Conservation (phyloP, 441 rosid genomes). For the Raphanus hybrid region DNA sequence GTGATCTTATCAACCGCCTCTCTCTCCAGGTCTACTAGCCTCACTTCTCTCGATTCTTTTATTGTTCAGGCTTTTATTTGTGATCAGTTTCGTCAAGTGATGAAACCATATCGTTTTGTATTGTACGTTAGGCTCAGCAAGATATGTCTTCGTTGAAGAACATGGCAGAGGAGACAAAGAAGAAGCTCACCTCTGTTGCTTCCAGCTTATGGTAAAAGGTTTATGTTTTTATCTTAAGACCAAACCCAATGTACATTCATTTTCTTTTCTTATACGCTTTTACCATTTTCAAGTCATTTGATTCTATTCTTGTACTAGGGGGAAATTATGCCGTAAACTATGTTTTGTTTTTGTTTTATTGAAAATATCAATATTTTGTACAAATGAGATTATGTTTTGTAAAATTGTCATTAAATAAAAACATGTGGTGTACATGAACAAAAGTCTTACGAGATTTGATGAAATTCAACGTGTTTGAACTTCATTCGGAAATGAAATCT, state of each 20-base stretch:
- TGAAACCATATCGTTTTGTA: neutral
- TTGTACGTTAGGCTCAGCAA: slow-evolving; percentile 73
- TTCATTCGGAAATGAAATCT: neutral
- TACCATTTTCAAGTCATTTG: slow-evolving; percentile 21
- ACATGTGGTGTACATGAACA: slow-evolving; percentile 9
- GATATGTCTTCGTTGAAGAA: slow-evolving; percentile 93
- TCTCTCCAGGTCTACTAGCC: slow-evolving; percentile 75
- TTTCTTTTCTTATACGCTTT: slow-evolving; percentile 5
- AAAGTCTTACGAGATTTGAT: neutral
- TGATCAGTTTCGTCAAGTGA: neutral
- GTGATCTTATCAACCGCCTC: slow-evolving; percentile 83
- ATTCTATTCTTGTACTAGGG: slow-evolving; percentile 25
- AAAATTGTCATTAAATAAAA: slow-evolving; percentile 10
- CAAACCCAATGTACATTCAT: slow-evolving; percentile 19
- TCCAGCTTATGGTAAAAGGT: slow-evolving; percentile 55
- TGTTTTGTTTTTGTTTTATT: slow-evolving; percentile 20
- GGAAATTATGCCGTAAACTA: neutral
- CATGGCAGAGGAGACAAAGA: slow-evolving; percentile 96
- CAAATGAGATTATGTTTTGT: slow-evolving; percentile 30
- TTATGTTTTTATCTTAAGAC: slow-evolving; percentile 1
- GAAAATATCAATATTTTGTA: slow-evolving; percentile 21
- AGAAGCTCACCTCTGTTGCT: slow-evolving; percentile 85
- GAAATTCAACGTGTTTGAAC: neutral
- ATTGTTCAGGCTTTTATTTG: neutral
- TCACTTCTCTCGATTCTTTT: neutral